Evolutionary conservation across 1,139 yeast species (phyloP).

Genomic region (Candida sanyaensis): DNA sequence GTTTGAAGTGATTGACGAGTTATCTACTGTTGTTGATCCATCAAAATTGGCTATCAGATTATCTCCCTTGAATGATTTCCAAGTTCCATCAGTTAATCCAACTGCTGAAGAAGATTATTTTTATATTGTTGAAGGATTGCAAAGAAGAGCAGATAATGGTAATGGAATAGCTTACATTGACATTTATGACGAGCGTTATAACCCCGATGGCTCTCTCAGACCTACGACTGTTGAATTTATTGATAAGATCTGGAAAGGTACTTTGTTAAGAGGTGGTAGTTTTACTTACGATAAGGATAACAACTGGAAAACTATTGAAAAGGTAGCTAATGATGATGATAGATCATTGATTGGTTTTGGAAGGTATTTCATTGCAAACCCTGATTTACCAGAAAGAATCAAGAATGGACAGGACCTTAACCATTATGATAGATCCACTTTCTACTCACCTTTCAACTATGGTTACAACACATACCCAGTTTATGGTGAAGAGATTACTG

Average conservation of each 20-base stretch:
- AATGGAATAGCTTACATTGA: conserved; percentile 50
- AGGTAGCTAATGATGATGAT: conserved; percentile 29
- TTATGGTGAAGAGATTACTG: conserved; percentile 12
- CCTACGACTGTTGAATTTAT: conserved; percentile 25
- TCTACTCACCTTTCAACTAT: conserved; percentile 22
- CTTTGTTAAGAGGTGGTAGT: conserved; percentile 48
- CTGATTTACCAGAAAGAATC: conserved; percentile 51
- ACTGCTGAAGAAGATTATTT: conserved; percentile 32
- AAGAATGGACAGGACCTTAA: conserved; percentile 44
- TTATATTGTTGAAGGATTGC: conserved; percentile 36
- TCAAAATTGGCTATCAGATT: conserved; percentile 54
- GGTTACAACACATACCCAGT: conserved; percentile 27
- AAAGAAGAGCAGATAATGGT: conserved; percentile 41
- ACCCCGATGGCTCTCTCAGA: conserved; percentile 14
- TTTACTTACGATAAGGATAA: conserved; percentile 27
- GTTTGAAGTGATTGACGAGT: conserved; percentile 57
- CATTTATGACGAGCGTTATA: conserved; percentile 45
- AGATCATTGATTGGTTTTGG: conserved; percentile 48
- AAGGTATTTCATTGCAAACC: conserved; percentile 52
- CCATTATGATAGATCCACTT: conserved; percentile 24
- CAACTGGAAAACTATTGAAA: conserved; percentile 18
- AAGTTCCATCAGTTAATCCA: conserved; percentile 37
- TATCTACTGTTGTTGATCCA: conserved; percentile 41
- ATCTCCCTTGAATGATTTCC: conserved; percentile 55
- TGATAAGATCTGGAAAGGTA: conserved; percentile 49